Base-by-base conservation (phyloP, 2,329 filamentous ascomycete species). In the Apiospora hydei region DNA sequence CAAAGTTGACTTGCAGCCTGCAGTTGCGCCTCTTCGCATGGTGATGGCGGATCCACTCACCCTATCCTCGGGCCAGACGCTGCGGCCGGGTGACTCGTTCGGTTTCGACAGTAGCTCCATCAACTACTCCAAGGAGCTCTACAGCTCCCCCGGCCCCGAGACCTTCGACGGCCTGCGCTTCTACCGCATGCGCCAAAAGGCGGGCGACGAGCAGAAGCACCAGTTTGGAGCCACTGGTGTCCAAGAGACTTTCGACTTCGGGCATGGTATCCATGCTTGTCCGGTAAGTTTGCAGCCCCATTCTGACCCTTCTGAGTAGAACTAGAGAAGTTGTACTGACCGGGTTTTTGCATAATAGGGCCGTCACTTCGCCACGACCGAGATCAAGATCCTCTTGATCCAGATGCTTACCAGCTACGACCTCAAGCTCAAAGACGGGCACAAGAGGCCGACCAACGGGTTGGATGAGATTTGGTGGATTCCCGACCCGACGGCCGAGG, bases 341-440 rank as follows among this genome's bases (percentile, higher is more conserved):
- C 3, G 26, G 26, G 26, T 30, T 30, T 30, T 1, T 30, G 26
- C 1, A 30, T 3, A 30, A 2, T 30, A 68, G 66, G 66, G 66
- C 6, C 41, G 66, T 0, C 26, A 26, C 43, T 68, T 47, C 5
- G 66, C 66, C 1, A 30, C 43, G 21, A 46, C 21, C 21, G 66
- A 68, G 66, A 44, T 46, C 38, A 68, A 68, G 24, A 21, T 68
- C n/a, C 8, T 68, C 11, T 21, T 68, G 66, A 68, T 68, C 7
- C 38, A 68, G 0, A 44, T 68, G 16, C 43, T 68, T 1, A 24
- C 18, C 38, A 46, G 18, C 11, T 68, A 68, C n/a, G 66, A 68
- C 18, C 3, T 68, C 21, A 46, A 47, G 66, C n/a, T 68, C 3
- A 68, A 68, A 21, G 21, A 68, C 10, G 66, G 66, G 38, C 21